Evolutionary conservation across 805 yeast species (phyloP).

Genomic region (Saturnispora zaruensis): DNA sequence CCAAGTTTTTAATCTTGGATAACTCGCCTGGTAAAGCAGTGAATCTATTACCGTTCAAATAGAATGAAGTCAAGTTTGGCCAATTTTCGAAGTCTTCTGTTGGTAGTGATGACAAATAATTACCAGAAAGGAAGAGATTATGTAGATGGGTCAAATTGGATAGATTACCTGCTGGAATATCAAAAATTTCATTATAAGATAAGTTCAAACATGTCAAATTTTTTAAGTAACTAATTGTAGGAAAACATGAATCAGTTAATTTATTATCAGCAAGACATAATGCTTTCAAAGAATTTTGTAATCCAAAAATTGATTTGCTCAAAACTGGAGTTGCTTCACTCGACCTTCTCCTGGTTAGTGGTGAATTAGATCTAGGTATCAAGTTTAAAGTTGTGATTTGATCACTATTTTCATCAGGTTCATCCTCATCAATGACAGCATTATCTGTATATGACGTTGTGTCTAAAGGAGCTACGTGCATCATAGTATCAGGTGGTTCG

Average conservation of each 20-base stretch:
- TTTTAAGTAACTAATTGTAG: constrained; percentile 48
- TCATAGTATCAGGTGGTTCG: constrained; percentile 33
- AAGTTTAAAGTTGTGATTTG: neutral
- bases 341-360: constrained; percentile 10
- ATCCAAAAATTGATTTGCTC: constrained; percentile 1
- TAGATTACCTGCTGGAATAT: constrained; percentile 69
- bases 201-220: constrained; percentile 60
- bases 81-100: constrained; percentile 74
- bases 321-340: constrained; percentile 12
- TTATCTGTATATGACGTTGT: constrained; percentile 5
- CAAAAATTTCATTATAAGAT: constrained; percentile 77
- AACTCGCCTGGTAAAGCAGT: constrained; percentile 85
- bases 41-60: constrained; percentile 75
- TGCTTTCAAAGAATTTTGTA: constrained; percentile 33
- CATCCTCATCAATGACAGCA: constrained; percentile 2
- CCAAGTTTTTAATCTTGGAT: constrained; percentile 53
- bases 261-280: constrained; percentile 78
- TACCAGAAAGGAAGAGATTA: constrained; percentile 76
- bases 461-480: constrained; percentile 2
- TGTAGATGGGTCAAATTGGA: constrained; percentile 46
- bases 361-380: neutral
- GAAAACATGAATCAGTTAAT: constrained; percentile 68
- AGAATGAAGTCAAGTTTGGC: constrained; percentile 48
- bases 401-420: constrained; percentile 4
- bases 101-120: constrained; percentile 67